These are phyloP conservation scores for Kalmanozyma brasiliensis DNA, from an alignment of 1,284 basidiomycete species.

Conservation along the genomic window DNA sequence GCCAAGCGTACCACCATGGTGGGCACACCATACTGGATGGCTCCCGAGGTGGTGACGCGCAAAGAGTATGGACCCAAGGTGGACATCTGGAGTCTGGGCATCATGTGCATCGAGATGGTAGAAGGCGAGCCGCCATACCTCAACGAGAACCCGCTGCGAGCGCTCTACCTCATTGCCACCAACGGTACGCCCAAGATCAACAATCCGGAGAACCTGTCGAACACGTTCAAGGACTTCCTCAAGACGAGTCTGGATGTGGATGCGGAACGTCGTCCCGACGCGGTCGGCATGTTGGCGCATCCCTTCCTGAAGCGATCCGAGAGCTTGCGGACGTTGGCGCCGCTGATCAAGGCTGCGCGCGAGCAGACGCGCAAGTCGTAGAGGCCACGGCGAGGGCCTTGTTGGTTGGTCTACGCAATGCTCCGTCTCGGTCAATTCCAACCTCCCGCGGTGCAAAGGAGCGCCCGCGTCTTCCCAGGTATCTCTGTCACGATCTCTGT, in stretches of 20 bases:
- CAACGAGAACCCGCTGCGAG: slow-evolving; percentile 94
- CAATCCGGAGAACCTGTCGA: slow-evolving; percentile 88
- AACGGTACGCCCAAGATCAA: slow-evolving; percentile 98
- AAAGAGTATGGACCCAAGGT: slow-evolving; percentile 99
- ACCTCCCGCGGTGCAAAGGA: too few species aligned
- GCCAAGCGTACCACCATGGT: slow-evolving; percentile 99
- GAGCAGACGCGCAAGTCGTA: slow-evolving; percentile 70
- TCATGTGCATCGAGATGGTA: slow-evolving; percentile 99
- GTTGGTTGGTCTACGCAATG: neutral
- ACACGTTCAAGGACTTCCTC: slow-evolving; percentile 90
- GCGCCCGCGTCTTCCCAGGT: too few species aligned
- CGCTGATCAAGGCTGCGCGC: slow-evolving; percentile 91
- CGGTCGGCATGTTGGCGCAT: slow-evolving; percentile 84
- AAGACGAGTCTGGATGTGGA: slow-evolving; percentile 92
- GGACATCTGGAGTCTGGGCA: slow-evolving; percentile 97
- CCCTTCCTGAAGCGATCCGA: slow-evolving; percentile 84
- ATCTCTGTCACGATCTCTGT: neutral
- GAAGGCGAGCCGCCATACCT: slow-evolving; percentile 98
- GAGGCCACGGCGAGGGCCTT: neutral
- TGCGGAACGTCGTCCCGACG: slow-evolving; percentile 89
- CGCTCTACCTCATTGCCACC: slow-evolving; percentile 94
- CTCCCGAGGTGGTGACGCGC: slow-evolving; percentile 95
- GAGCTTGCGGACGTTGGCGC: slow-evolving; percentile 84
- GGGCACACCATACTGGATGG: slow-evolving; percentile 99
- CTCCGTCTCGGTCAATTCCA: neutral